These are phyloP conservation scores for Lasiosphaeriaceae sp. DNA, from an alignment of 495 filamentous ascomycete genomes.

Conservation along the genomic window DNA sequence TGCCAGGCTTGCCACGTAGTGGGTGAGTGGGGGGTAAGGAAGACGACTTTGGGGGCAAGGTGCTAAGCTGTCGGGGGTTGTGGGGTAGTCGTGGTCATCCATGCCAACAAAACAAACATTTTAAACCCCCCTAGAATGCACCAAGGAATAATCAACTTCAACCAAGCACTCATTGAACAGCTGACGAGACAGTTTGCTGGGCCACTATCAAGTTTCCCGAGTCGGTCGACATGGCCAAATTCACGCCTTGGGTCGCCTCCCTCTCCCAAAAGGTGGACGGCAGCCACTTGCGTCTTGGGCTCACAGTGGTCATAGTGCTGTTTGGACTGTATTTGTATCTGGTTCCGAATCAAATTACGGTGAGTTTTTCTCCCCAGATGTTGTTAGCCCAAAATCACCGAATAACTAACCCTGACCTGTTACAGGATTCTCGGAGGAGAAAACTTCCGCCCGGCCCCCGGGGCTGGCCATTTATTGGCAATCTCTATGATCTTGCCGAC, in stretches of 20 bases:
- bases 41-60: no score
- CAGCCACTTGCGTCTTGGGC: neutral
- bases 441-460: slow-evolving; percentile 7
- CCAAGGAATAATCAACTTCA: no score
- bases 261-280: neutral
- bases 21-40: no score
- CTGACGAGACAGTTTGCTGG: no score
- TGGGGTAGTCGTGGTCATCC: neutral
- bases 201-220: neutral
- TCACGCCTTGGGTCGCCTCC: neutral
- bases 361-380: no score
- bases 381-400: no score
- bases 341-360: neutral
- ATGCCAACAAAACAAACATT: neutral
- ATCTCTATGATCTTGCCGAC: slow-evolving; percentile 14
- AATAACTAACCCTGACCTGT: no score
- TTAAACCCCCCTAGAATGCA: neutral
- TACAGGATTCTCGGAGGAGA: neutral
- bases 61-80: no score
- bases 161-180: neutral
- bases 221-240: neutral
- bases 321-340: neutral
- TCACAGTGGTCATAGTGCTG: neutral
- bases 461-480: slow-evolving; percentile 18
- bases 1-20: no score